Evolutionary conservation across 345 rosid genomes (phyloP), one percentile per base, ranked within the genome.

Genomic region (Triadica sebifera): DNA sequence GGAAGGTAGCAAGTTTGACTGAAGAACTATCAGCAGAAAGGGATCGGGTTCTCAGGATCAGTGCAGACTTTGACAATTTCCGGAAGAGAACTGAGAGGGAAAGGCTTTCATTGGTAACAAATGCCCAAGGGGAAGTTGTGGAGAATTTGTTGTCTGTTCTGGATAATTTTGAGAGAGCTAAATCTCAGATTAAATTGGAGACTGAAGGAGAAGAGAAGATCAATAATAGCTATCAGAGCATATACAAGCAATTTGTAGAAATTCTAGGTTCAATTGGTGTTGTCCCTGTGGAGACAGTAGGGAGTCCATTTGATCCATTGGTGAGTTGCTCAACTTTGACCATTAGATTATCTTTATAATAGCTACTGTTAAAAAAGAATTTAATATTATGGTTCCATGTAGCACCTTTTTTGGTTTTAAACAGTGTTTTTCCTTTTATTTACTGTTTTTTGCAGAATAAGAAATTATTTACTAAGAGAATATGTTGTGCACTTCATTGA

Each of bases 121-220:
- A 91, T 88, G 92, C 98, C 77, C 94, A 91, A 82, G 99, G 99
- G 65, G 98, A 91, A 78, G 90, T 95, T 52, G 88, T 91, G 34
- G 99, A 95, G 88, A 91, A 75, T 82, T 83, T 95, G 41, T 76
- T 95, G 75, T 77, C 84, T 24, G 94, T 95, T 74, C 78, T 93
- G 84, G 99, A 95, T 84, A 93, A 91, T 82, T 95, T 95, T 72
- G 97, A 93, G 86, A 89, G 99, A 85, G 99, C 99, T 62, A 93
- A 91, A 81, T 60, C 85, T 62, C 99, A 95, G 71, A 84, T 93
- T 62, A 95, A 95, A 83, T 86, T 85, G 65, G 96, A 86, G 74
- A 85, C 91, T 9, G 97, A 93, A 79, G 97, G 91, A 82, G 99
- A 93, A 82, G 96, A 91, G 88, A 93, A 83, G 85, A 88, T 95